Conservation (phyloP, 306 rosid genomes). For the Cucurbita moschata region DNA sequence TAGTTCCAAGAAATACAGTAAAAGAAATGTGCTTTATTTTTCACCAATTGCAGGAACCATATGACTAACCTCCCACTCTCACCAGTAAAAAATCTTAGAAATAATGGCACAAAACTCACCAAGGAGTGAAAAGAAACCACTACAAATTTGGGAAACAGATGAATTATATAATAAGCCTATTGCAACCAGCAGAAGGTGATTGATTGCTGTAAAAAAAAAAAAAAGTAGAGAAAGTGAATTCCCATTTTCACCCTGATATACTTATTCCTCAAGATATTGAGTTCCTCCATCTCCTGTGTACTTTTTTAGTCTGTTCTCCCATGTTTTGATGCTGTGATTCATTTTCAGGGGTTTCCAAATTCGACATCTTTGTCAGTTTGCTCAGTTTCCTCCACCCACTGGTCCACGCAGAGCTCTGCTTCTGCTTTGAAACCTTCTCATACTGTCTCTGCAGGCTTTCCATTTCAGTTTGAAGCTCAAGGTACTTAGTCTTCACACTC, state of each 20-base stretch:
- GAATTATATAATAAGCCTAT: not conserved
- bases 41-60: not conserved
- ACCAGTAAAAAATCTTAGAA: not conserved
- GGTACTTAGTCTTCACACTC: slow-evolving; percentile 65
- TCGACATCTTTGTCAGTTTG: slow-evolving; percentile 54
- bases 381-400: slow-evolving; percentile 95
- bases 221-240: not conserved
- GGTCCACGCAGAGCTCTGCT: slow-evolving; percentile 77
- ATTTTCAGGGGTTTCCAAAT: slow-evolving; percentile 35
- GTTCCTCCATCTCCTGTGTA: slow-evolving; percentile 88
- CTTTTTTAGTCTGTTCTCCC: slow-evolving; percentile 41
- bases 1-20: too few relatives aligned
- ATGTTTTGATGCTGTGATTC: slow-evolving; percentile 25
- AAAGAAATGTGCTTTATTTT: not conserved
- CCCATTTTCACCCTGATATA: not conserved
- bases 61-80: not conserved
- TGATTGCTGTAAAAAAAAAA: slow-evolving; percentile 3
- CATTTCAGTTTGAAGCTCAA: slow-evolving; percentile 79
- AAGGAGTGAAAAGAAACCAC: not conserved
- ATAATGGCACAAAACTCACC: not conserved
- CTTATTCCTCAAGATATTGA: slow-evolving; percentile 46
- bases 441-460: slow-evolving; percentile 76
- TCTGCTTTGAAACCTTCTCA: slow-evolving; percentile 73
- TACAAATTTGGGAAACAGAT: not conserved
- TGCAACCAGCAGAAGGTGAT: slow-evolving; percentile 1